Base-by-base conservation (phyloP, 164 flowering plant species). In the Aristolochia californica region DNA sequence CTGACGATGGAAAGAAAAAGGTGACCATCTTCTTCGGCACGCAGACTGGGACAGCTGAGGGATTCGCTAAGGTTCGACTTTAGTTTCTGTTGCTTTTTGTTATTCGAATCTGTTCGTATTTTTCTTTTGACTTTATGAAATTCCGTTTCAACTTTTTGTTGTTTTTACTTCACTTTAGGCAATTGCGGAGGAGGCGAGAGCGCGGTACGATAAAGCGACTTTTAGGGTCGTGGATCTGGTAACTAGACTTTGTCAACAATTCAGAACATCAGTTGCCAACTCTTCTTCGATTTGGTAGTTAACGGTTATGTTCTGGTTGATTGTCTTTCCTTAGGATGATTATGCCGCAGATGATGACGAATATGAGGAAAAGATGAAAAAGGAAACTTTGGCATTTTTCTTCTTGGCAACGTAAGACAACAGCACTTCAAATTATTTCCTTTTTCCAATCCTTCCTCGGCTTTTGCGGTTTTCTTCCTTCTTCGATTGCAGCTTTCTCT, bases 1-100 rank as follows among this genome's bases (percentile, higher is more conserved):
- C 72, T 13, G 95, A 87, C 57, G 88, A 77, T 45, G 91, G 94
- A 2, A 80, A 61, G 80, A 80, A 77, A 75, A 89, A 84, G 74
- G 96, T 93, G 53, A 83, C 95, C 48, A 66, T 93, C 66, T 83
- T 93, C 65, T 93, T 78, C 54, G 99, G 99, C 2, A 93, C 97
- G 0, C 99, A 93, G 68, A 93, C 99, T 30, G 99, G 99, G 2
- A 93, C 99, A 0, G 97, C 99, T 22, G 99, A 93, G 66, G 97
- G 99, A 17, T 93, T 93, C 56, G 97, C 99, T 40, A 56, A 56
- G 48, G 58, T 56, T 20, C 30, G 17, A 2, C 27, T 47, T 47
- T 47, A 10, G 10, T 16, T 47, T 47, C 20, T 9, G 23, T 1
- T 51, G 5, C 27, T 51, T 51, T 51, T 24, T 23, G 4, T 51